Evolutionary conservation across 768 basidiomycete species (phyloP).

Genomic region (Hydnomerulius pinastri): DNA sequence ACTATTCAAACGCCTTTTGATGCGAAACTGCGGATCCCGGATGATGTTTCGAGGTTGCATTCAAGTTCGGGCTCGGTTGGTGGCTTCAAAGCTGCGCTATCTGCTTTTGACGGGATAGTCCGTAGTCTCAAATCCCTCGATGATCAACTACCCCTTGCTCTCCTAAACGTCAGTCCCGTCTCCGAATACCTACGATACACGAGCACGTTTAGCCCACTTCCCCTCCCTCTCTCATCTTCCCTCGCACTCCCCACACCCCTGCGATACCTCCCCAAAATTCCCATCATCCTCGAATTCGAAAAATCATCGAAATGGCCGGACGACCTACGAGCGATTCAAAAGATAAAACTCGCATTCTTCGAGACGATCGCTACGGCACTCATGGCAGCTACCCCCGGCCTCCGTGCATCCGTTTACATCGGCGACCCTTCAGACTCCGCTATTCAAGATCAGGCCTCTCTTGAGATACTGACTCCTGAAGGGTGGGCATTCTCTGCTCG

Average conservation of each 20-base stretch:
- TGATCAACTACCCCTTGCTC: slow-evolving; percentile 69
- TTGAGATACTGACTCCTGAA: slow-evolving; percentile 77
- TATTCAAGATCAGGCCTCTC: slow-evolving; percentile 64
- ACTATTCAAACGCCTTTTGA: slow-evolving; percentile 66
- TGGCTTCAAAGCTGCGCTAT: slow-evolving; percentile 73
- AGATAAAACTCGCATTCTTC: slow-evolving; percentile 91
- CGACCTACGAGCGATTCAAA: slow-evolving; percentile 88
- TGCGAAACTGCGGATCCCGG: slow-evolving; percentile 56
- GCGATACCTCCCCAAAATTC: slow-evolving; percentile 67
- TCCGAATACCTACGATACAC: slow-evolving; percentile 83
- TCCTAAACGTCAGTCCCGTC: slow-evolving; percentile 74
- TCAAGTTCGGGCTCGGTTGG: slow-evolving; percentile 37
- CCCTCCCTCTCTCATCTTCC: slow-evolving; percentile 56
- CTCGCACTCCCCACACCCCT: slow-evolving; percentile 57
- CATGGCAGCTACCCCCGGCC: slow-evolving; percentile 50
- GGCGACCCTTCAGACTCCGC: slow-evolving; percentile 52
- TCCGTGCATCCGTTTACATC: slow-evolving; percentile 60
- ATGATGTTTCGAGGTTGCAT: slow-evolving; percentile 45
- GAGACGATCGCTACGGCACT: slow-evolving; percentile 74
- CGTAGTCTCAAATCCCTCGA: slow-evolving; percentile 74
- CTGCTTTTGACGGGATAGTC: slow-evolving; percentile 79
- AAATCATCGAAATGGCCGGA: slow-evolving; percentile 94
- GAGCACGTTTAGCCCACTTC: slow-evolving; percentile 77
- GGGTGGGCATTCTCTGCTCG: slow-evolving; percentile 87
- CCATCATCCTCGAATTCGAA: slow-evolving; percentile 86